Base-by-base conservation (phyloP, 148 eudicot species). In the Rhododendron kiyosumense region DNA sequence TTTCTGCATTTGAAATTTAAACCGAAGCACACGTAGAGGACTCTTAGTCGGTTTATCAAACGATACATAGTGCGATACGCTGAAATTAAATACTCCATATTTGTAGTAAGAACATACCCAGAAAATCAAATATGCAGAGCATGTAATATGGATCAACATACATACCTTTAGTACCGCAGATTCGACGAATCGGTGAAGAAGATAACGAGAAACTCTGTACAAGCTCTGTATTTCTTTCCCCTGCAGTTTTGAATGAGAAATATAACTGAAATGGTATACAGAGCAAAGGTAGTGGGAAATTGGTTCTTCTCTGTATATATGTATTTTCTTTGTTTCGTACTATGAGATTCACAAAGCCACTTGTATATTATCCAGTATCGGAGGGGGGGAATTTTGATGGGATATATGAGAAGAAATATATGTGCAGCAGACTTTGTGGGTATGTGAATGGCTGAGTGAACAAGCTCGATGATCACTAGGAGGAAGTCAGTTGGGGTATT, bases 81-180 rank as follows among this genome's bases (percentile, higher is more conserved):
- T 41, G 8, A 51, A 51, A 51, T 51, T 51, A 51, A n/a, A 51
- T 48, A 48, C 51, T 48, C 51, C 51, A 14, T 51, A 51, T 14
- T 51, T 3, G 17, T 12, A 14, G 15, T 14, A 51, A 57, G 61
- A 57, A 17, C 61, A 18, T 57, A 36, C 51, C 51, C 54, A 12
- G 2, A 51, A 13, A 51, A 2, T 48, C 54, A 51, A 13, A 51
- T 51, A 13, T 51, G 54, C 17, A 13, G 54, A 7, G 49, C 54
- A 51, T 51, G 54, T 51, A 51, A 51, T 51, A 59, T 7, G 65
- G 26, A 59, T 59, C 65, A 22, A 59, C 65, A 20, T 59, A 13
- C 38, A 15, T 26, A 79, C 82, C 81, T 74, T 81, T 48, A 86
- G 84, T 90, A 88, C 79, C 81, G n/a, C 20, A 22, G 71, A 84